These are phyloP conservation scores for Perilla frutescens DNA, from an alignment of 257 asterid genomes.

Conservation along the genomic window DNA sequence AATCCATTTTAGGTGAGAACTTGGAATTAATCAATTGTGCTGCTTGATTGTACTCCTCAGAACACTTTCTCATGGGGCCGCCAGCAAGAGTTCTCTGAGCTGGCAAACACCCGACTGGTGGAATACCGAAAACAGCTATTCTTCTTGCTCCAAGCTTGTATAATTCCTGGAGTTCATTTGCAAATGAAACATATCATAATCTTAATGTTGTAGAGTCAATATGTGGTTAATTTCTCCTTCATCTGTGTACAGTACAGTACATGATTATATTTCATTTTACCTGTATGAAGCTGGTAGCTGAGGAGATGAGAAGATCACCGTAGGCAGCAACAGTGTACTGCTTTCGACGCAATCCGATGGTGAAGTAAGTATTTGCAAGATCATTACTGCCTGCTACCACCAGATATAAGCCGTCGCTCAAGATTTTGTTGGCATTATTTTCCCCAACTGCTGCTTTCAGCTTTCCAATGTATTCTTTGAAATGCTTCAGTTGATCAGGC, in stretches of 20 bases:
- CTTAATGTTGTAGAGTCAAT: neutral
- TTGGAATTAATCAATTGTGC: constrained; percentile 48
- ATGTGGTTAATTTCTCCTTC: neutral
- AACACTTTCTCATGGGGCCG: constrained; percentile 44
- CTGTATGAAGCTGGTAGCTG: constrained; percentile 62
- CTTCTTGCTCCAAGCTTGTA: constrained; percentile 60
- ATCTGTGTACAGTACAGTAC: neutral
- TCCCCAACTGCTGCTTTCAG: constrained; percentile 63
- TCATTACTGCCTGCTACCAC: constrained; percentile 85
- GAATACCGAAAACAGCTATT: constrained; percentile 47
- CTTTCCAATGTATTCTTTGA: constrained; percentile 68
- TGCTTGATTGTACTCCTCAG: constrained; percentile 43
- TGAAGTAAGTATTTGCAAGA: constrained; percentile 79
- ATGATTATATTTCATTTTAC: constrained; percentile 29
- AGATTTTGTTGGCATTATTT: constrained; percentile 46
- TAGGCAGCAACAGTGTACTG: constrained; percentile 58
- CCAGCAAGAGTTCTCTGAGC: constrained; percentile 52
- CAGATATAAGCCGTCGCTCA: constrained; percentile 51
- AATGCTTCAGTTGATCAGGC: constrained; percentile 56
- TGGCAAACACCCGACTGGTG: constrained; percentile 64
- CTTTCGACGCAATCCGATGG: constrained; percentile 46
- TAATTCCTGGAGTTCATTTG: constrained; percentile 38
- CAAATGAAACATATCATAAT: neutral
- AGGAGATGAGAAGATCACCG: constrained; percentile 61
- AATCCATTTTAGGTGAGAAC: constrained; percentile 40